Evolutionary conservation across 2,329 filamentous ascomycete genomes (phyloP).

Genomic region (Ophiosphaerella narmari): DNA sequence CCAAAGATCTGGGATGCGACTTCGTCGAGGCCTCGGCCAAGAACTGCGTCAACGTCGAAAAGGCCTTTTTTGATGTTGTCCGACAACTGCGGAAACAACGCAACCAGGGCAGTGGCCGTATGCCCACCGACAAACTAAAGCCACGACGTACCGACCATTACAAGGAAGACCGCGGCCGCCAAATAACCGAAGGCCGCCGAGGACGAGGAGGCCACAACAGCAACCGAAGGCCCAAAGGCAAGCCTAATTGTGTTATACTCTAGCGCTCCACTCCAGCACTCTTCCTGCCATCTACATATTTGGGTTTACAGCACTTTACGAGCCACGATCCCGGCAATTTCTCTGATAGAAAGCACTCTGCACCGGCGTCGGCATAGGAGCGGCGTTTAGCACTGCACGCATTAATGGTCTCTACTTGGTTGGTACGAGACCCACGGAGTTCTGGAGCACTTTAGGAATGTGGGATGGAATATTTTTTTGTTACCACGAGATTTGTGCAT

Average conservation of each 20-base stretch:
- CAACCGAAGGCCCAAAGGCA: conserved; percentile 27
- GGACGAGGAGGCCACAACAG: conserved; percentile 18
- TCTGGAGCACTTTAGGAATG: conserved; percentile 31
- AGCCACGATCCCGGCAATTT: conserved; percentile 33
- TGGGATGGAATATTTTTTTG: conserved; percentile 16
- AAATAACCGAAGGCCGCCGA: conserved; percentile 15
- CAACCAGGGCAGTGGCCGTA: conserved; percentile 50
- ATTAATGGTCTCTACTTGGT: conserved; percentile 34
- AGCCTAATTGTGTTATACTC: conserved; percentile 43
- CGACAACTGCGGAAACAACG: conserved; percentile 84
- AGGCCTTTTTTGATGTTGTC: conserved; percentile 97
- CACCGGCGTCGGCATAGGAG: conserved; percentile 42
- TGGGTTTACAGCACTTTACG: conserved; percentile 31
- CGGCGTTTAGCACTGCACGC: conserved; percentile 41
- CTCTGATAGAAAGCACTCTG: conserved; percentile 38
- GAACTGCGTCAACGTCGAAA: conserved; percentile 98
- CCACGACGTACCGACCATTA: conserved; percentile 15
- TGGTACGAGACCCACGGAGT: conserved; percentile 40
- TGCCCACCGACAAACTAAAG: conserved; percentile 19
- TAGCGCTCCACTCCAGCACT: conserved; percentile 17
- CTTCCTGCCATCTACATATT: conserved; percentile 22
- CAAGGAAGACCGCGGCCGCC: conserved; percentile 25
- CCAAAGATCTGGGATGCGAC: conserved; percentile 90
- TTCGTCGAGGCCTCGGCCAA: conserved; percentile 97
- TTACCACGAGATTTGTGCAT: conserved; percentile 17